These are phyloP conservation scores for Polygonum maritimum DNA, from an alignment of 148 eudicot genomes.

Conservation along the genomic window DNA sequence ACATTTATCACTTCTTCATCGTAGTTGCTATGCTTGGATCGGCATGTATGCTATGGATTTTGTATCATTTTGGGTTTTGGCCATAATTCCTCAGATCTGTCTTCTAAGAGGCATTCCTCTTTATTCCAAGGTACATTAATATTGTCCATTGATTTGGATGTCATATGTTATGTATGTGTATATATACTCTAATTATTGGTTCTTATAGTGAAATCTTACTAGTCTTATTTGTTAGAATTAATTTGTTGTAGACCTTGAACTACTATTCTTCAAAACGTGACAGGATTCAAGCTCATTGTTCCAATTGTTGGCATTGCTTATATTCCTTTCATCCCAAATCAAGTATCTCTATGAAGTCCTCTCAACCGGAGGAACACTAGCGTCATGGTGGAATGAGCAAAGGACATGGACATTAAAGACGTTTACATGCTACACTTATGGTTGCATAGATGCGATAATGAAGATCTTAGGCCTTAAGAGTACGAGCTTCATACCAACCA, in stretches of 20 bases:
- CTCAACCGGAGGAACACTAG: conserved; percentile 15
- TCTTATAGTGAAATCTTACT: background rate
- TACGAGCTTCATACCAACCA: conserved; percentile 46
- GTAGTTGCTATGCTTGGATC: conserved; percentile 28
- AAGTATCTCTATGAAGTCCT: conserved; percentile 28
- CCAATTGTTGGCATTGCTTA: conserved; percentile 18
- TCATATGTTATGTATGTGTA: background rate
- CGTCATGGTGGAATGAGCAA: conserved; percentile 31
- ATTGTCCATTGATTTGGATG: background rate
- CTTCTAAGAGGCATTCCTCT: conserved; percentile 41
- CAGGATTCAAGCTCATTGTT: conserved; percentile 46
- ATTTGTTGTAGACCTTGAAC: background rate
- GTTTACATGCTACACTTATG: conserved; percentile 27
- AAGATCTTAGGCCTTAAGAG: conserved; percentile 27
- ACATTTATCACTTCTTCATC: conserved; percentile 25
- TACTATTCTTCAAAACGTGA: background rate
- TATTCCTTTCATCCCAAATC: conserved; percentile 27
- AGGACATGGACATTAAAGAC: conserved; percentile 39
- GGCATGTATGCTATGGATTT: conserved; percentile 22
- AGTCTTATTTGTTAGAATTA: background rate
- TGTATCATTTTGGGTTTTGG: conserved; percentile 22
- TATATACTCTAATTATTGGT: background rate
- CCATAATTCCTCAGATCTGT: conserved; percentile 47
- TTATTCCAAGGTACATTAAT: conserved; percentile 38
- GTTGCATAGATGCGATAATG: conserved; percentile 33